Percentiles rank a stretch among this genome's conserved stretches.
These are phyloP conservation scores for Penicillium brevicompactum DNA, from an alignment of 2,329 filamentous ascomycete genomes.

Conservation along the genomic window DNA sequence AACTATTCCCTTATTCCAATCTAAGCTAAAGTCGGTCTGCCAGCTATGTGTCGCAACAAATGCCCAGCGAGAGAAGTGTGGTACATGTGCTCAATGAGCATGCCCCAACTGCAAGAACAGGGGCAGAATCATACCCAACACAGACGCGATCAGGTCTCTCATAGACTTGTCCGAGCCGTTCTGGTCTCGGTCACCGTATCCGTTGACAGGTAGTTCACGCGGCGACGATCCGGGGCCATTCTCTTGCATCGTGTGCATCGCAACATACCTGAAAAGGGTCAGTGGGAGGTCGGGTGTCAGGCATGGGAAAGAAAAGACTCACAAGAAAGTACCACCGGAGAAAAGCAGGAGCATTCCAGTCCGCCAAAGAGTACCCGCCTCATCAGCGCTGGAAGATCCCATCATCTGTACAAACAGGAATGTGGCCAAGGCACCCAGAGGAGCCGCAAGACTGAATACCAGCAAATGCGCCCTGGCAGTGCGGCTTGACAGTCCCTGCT, in stretches of 20 bases:
- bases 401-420: constrained; percentile 76
- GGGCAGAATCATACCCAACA: constrained; percentile 51
- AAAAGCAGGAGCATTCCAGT: constrained; percentile 94
- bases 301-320: constrained; percentile 44
- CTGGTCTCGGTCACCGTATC: constrained; percentile 45
- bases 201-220: constrained; percentile 41
- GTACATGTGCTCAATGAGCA: constrained; percentile 39
- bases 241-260: constrained; percentile 98
- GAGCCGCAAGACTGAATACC: constrained; percentile 89
- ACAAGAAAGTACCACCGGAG: constrained; percentile 94
- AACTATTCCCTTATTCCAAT: constrained; percentile 10
- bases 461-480: constrained; percentile 81
- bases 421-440: constrained; percentile 79
- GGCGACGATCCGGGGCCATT: constrained; percentile 37
- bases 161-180: constrained; percentile 43
- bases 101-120: constrained; percentile 52
- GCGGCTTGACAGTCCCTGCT: constrained; percentile 87
- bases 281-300: constrained; percentile 15
- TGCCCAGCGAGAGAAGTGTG: constrained; percentile 11
- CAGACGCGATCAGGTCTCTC: constrained; percentile 48
- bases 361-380: constrained; percentile 74
- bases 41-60: constrained; percentile 15
- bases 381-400: constrained; percentile 56
- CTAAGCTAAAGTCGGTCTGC: constrained; percentile 5
- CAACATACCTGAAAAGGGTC: constrained; percentile 71